A percentile compares a stretch with the other conserved stretches of the same genome.
Conservation (phyloP, 2,329 filamentous ascomycete species). For the Penicillium sp. region DNA sequence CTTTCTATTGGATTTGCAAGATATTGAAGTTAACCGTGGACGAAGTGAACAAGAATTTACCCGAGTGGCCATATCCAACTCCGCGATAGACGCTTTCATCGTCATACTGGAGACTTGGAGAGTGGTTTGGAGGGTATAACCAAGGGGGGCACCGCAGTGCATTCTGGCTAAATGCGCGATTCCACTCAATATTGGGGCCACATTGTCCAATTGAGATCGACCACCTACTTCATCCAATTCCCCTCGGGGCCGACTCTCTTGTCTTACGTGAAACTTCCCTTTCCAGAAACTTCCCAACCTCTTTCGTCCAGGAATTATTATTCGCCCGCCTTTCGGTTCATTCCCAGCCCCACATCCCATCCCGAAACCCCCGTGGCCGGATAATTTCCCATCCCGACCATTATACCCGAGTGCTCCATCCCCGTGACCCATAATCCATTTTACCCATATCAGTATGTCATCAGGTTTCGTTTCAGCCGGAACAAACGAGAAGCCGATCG, state of each 20-base stretch:
- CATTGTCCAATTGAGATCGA: not conserved
- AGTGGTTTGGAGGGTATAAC: not conserved
- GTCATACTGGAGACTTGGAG: not conserved
- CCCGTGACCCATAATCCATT: not conserved
- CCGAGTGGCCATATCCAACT: not conserved
- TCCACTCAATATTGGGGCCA: not conserved
- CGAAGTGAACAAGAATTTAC: not conserved
- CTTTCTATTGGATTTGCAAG: not conserved
- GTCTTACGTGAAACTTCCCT: not conserved
- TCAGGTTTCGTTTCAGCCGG: conserved; percentile 41
- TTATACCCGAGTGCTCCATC: conserved; percentile 14
- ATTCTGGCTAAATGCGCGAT: conserved; percentile 3
- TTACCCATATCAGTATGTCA: conserved; percentile 30
- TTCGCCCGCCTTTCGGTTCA: conserved; percentile 2
- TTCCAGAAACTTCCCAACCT: not conserved
- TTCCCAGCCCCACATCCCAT: not conserved
- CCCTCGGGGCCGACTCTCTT: not conserved
- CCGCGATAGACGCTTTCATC: not conserved
- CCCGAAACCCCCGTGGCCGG: conserved; percentile 7
- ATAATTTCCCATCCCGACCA: conserved; percentile 11
- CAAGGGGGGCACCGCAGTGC: not conserved
- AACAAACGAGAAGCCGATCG: conserved; percentile 33
- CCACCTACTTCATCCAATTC: not conserved
- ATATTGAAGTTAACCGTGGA: not conserved
- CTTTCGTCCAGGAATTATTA: not conserved